phyloP scores from a whole-genome alignment of 768 basidiomycete genomes.

The Scleroderma citrinum region DNA sequence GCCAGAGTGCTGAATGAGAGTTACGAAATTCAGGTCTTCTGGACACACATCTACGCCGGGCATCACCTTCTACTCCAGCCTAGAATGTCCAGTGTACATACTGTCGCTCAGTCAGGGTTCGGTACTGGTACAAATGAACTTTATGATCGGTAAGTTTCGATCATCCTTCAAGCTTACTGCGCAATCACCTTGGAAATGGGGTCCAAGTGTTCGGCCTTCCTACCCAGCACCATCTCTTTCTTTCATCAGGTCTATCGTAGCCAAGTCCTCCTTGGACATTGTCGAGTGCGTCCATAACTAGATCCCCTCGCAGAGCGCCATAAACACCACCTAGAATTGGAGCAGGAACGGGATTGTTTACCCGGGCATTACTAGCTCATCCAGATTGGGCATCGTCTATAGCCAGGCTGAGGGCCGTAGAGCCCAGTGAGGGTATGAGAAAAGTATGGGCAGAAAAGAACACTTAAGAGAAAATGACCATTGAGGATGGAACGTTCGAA shows the following conservation, averaged over 20 bases:
- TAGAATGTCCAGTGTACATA: slow-evolving; percentile 45
- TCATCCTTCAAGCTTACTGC: background rate
- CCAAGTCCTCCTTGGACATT: slow-evolving; percentile 45
- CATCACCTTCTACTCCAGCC: no score
- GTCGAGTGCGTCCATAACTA: slow-evolving; percentile 53
- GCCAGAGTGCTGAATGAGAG: no score
- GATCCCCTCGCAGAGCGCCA: background rate
- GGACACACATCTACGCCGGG: no score
- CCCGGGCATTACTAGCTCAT: slow-evolving; percentile 69
- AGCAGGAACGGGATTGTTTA: slow-evolving; percentile 85
- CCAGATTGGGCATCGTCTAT: slow-evolving; percentile 47
- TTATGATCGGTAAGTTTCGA: slow-evolving; percentile 54
- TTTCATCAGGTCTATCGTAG: slow-evolving; percentile 49
- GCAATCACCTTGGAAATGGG: background rate
- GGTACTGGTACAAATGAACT: slow-evolving; percentile 76
- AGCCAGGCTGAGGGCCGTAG: slow-evolving; percentile 57
- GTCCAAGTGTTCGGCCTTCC: no score
- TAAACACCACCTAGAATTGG: slow-evolving; percentile 51
- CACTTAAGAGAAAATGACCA: slow-evolving; percentile 44
- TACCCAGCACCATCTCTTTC: slow-evolving; percentile 51
- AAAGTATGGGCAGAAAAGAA: slow-evolving; percentile 55
- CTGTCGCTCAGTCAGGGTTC: slow-evolving; percentile 68
- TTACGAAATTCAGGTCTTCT: no score
- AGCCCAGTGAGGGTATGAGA: slow-evolving; percentile 88
- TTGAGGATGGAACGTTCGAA: slow-evolving; percentile 68